Conservation (phyloP, 768 basidiomycete genomes). For the Podaxis pistillaris region DNA sequence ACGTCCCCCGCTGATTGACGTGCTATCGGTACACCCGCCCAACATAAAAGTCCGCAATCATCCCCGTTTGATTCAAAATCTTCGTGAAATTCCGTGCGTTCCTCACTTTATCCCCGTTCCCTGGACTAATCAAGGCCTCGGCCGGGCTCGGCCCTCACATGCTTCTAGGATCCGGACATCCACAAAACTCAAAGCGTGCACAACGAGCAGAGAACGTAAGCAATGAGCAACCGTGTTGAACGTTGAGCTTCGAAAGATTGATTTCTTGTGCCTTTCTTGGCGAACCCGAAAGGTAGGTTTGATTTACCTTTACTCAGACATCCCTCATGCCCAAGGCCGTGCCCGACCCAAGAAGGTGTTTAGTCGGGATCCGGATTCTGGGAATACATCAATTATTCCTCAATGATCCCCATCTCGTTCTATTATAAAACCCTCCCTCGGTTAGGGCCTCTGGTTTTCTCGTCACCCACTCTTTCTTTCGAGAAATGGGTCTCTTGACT, state of each 20-base stretch:
- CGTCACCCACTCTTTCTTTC: conserved; percentile 17
- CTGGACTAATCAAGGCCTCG: background rate
- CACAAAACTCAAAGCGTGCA: background rate
- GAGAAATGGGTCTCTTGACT: conserved; percentile 32
- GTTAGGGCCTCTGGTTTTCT: background rate
- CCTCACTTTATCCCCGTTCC: background rate
- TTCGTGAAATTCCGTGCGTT: background rate
- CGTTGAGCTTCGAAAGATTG: background rate
- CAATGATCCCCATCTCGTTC: background rate
- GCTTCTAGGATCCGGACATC: background rate
- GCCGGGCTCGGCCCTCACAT: background rate
- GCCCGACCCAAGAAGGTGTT: background rate
- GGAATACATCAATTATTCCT: background rate
- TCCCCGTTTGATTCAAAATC: background rate
- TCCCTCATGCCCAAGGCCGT: conserved; percentile 5
- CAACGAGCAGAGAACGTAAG: background rate
- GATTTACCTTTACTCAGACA: conserved; percentile 1
- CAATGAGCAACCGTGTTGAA: background rate
- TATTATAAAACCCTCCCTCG: conserved; percentile 7
- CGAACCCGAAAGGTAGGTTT: background rate
- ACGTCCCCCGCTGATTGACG: background rate
- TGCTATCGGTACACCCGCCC: background rate
- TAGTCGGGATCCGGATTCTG: conserved; percentile 21
- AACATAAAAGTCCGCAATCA: background rate
- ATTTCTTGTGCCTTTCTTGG: conserved; percentile 13